Evolutionary conservation across 805 yeast species (phyloP), one percentile per base, ranked within the genome.

Genomic region (Alloascoidea africana): DNA sequence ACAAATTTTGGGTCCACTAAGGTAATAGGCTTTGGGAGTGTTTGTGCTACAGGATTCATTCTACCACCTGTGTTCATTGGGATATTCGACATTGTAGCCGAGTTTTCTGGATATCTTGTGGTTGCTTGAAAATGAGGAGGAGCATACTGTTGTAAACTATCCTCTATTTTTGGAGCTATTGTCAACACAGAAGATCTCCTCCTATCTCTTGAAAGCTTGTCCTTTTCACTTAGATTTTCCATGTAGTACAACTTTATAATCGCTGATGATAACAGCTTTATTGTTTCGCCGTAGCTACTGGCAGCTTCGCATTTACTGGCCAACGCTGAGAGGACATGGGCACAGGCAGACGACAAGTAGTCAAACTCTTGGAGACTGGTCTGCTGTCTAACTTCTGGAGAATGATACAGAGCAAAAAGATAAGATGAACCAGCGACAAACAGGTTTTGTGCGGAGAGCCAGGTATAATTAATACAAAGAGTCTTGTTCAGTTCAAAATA

Each of bases 361-460:
- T 80, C 73, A 23, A 76, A 63, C 35, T 66, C 72, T 16, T 63
- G 61, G 15, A 72, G 45, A 1, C 66, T 52, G 14, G 73, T 64
- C 4, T 58, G 56, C 4, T 55, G 50, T 16, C 78, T 54, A 2
- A 68, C 71, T 35, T 65, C 67, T n/a, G 63, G 63, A 27, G 82
- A 71, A 52, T 79, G 79, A 52, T 81, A 85, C 11, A 84, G 63
- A 1, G 86, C 70, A 51, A 81, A 85, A 34, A 86, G 60, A 46
- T 74, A 85, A 1, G 94, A 79, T 17, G 89, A 79, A 1, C 94
- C 93, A 0, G 94, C 87, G 80, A 82, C 78, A 52, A 84, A 84
- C 38, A 84, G 60, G 51, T 84, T 85, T 53, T 85, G 94, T 2
- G 84, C 87, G 0, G 93, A 91, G 2, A 86, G 87, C 96, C 96